Evolutionary conservation across 2,329 filamentous ascomycete genomes (phyloP).

Genomic region (Penicillium sp.): DNA sequence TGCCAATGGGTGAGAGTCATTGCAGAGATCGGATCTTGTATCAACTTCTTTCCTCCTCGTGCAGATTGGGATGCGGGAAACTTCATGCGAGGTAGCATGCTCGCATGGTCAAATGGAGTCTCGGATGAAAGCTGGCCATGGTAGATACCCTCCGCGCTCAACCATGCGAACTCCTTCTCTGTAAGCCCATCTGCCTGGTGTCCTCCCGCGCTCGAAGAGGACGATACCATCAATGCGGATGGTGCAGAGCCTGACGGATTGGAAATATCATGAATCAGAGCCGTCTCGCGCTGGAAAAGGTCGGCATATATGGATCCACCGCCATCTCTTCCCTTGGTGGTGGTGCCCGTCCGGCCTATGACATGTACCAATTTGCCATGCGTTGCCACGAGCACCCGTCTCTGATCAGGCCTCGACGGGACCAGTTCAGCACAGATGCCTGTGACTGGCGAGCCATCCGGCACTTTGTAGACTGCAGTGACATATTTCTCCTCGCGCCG

Average conservation of each 20-base stretch:
- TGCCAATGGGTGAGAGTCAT: conserved; percentile 94
- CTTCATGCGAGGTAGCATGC: conserved; percentile 74
- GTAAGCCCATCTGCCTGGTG: conserved; percentile 59
- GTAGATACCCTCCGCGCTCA: conserved; percentile 83
- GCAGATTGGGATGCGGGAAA: conserved; percentile 72
- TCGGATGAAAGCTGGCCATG: conserved; percentile 78
- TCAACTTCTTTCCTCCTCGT: conserved; percentile 67
- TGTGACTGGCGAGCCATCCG: conserved; percentile 77
- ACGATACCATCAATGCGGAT: conserved; percentile 76
- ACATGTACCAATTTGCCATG: conserved; percentile 80
- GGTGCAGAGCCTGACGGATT: conserved; percentile 64
- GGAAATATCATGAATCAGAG: conserved; percentile 74
- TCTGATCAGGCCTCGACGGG: conserved; percentile 69
- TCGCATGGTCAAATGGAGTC: conserved; percentile 76
- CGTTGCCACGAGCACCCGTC: conserved; percentile 81
- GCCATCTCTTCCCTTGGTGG: conserved; percentile 70
- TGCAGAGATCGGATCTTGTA: conserved; percentile 75
- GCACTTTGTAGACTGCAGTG: conserved; percentile 79
- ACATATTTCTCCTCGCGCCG: conserved; percentile 92
- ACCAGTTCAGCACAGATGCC: conserved; percentile 84
- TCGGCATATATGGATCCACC: conserved; percentile 84
- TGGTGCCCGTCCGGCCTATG: conserved; percentile 70
- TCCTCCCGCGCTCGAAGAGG: conserved; percentile 71
- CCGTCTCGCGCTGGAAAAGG: conserved; percentile 86
- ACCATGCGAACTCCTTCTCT: conserved; percentile 80